Base-by-base conservation (phyloP, 225 moss, liverwort and hornwort species). In the Polytrichum commune region DNA sequence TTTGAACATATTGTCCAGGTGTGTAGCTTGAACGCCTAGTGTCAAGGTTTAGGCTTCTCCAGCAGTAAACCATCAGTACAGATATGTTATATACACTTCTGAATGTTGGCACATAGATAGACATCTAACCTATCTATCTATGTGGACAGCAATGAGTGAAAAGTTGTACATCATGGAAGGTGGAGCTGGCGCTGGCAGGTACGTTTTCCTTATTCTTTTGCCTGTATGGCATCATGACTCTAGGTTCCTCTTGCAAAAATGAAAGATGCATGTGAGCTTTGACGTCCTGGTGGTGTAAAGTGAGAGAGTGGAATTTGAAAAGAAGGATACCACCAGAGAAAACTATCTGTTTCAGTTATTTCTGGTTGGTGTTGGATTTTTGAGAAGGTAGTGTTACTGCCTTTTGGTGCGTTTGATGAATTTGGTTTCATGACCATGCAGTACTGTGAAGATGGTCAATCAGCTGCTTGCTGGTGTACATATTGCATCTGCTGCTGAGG, bases 381-480 rank as follows among this genome's bases (percentile, higher is more conserved):
- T 13, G 46, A 7, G 23, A 54, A 69, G 32, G 32, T 27, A 55
- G 54, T 27, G 19, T 29, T 18, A 71, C 25, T 69, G 58, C 25
- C 19, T 55, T 63, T 30, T 29, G 28, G 25, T 29, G 27, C 63
- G 64, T 60, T 72, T 54, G 63, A 28, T 66, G 65, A 5, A 28
- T n/a, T 72, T 76, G 66, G 54, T 71, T 84, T 84, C 58, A 35
- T 66, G n/a, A 71, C 74, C 63, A 66, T 85, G 70, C 89, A 96
- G 96, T 76, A 92, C 89, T 54, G 92, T 96, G 77, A 96, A 96
- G 83, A 96, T 96, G 96, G 96, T 92, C 67, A 96, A 96, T 75
- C 96, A 96, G 74, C 86, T 93, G 74, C 84, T 96, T 74, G 96
- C 96, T 75, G 96, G 96, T 77, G 93, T 96, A 72, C 96, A 96